phyloP scores from a whole-genome alignment of 345 rosid species.

The Arabis hirsuta region DNA sequence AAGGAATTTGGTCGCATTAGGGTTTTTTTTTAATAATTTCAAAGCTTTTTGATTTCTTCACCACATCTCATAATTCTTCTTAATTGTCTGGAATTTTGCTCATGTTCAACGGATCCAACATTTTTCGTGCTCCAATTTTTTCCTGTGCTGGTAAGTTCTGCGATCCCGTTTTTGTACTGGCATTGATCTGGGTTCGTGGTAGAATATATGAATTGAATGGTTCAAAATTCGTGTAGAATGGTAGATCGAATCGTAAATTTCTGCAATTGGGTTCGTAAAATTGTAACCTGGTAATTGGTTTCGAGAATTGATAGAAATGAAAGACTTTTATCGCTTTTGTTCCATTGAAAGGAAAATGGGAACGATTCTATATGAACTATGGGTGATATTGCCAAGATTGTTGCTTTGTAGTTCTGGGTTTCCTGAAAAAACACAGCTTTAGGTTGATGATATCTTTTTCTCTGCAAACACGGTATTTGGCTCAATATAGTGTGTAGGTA shows the following conservation, averaged over 20 bases:
- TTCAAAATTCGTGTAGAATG: constrained; percentile 3
- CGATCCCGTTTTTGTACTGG: constrained; percentile 11
- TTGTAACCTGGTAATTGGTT: constrained; percentile 10
- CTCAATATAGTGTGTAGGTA: constrained; percentile 4
- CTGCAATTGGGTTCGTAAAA: constrained; percentile 7
- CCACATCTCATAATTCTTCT: constrained; percentile 19
- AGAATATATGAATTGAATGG: not conserved
- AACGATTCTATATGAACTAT: not conserved
- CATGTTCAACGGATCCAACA: constrained; percentile 13
- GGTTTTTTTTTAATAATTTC: not conserved
- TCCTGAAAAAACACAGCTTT: not conserved
- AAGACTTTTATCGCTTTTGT: not conserved
- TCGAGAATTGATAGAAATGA: not conserved
- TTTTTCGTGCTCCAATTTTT: not conserved
- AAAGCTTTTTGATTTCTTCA: not conserved
- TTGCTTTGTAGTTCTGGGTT: constrained; percentile 21
- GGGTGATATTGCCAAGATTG: not conserved
- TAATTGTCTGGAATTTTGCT: constrained; percentile 20
- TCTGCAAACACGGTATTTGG: not conserved
- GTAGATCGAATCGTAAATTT: constrained; percentile 16
- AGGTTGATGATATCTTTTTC: not conserved
- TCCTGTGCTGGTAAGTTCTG: constrained; percentile 35
- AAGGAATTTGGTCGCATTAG: constrained; percentile 26
- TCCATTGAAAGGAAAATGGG: not conserved
- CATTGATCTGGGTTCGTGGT: constrained; percentile 29